These are phyloP conservation scores for Pisolithus thermaeus DNA, from an alignment of 1,284 basidiomycete genomes.

Conservation along the genomic window DNA sequence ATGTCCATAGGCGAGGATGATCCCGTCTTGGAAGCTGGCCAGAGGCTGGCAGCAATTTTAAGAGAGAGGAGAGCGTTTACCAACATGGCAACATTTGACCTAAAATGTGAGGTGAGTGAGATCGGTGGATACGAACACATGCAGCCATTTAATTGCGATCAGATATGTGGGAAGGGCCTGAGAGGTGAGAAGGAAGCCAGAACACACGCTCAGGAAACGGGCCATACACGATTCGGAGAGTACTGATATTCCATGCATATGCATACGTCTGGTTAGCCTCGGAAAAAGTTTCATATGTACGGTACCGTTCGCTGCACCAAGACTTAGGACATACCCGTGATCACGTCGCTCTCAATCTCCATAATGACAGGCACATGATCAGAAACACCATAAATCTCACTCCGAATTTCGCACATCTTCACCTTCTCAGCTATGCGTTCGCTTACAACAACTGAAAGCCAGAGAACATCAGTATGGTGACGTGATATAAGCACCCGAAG, in stretches of 20 bases:
- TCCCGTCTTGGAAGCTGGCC: constrained; percentile 59
- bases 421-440: constrained; percentile 58
- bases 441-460: constrained; percentile 59
- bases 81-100: constrained; percentile 85
- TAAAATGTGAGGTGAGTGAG: constrained; percentile 68
- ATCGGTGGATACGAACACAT: constrained; percentile 1
- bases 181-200: constrained; percentile 92
- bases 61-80: constrained; percentile 78
- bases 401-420: constrained; percentile 75
- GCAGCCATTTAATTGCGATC: constrained; percentile 25
- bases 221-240: constrained; percentile 86
- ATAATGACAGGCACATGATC: constrained; percentile 80
- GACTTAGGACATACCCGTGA: constrained; percentile 16
- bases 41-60: constrained; percentile 67
- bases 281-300: not conserved
- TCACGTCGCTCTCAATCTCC: constrained; percentile 47
- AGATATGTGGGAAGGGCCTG: constrained; percentile 73
- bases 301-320: not conserved
- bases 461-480: not conserved
- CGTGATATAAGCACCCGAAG: not conserved
- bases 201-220: constrained; percentile 79
- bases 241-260: constrained; percentile 43
- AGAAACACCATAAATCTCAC: constrained; percentile 81
- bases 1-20: constrained; percentile 37
- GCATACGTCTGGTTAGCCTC: not conserved